Base-by-base conservation (phyloP, 2,329 filamentous ascomycete genomes). In the Nemania abortiva region DNA sequence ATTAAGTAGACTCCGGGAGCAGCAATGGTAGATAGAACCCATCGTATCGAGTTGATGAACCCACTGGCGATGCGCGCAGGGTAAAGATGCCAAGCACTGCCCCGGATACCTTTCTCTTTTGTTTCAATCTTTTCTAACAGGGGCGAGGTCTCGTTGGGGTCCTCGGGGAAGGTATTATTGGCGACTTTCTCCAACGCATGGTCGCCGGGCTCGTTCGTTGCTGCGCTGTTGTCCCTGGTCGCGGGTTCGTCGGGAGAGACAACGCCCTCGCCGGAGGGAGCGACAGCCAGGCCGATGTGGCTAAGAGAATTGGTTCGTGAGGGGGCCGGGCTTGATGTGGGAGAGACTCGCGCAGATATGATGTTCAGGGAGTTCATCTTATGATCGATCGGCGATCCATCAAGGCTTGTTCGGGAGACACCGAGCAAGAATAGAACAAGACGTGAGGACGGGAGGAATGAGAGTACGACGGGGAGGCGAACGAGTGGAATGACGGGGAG, bases 331-430 rank as follows among this genome's bases (percentile, higher is more conserved):
- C 84, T 89, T 68, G 87, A 82, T 63, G 88, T 81, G 74, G 89
- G 87, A 75, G 89, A 90, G 80, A 95, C 92, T 84, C 92, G 91
- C 80, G 93, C 90, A 78, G 94, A 96, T 81, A 98, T 89, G 81
- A 97, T 93, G 84, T 96, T 97, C 85, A 97, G 87, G 77, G 95
- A 97, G 90, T 98, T 98, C 95, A 98, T 98, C 84, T 87, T 92
- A 85, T 82, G 81, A 76, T 80, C 80, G 77, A 80, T 70, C 75
- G 78, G 81, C 80, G 82, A 85, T 86, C 88, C 88, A 90, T 88
- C 82, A 83, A 77, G 74, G 62, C 71, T 65, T 67, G 69, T 72
- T 63, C 52, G 70, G 68, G 68, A 67, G 68, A 73, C 65, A 72
- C 72, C 68, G 57, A 54, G 42, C 54, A 50, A 55, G 49, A 47